Base-by-base conservation (phyloP, 805 yeast species). In the Schizosaccharomyces japonicus region DNA sequence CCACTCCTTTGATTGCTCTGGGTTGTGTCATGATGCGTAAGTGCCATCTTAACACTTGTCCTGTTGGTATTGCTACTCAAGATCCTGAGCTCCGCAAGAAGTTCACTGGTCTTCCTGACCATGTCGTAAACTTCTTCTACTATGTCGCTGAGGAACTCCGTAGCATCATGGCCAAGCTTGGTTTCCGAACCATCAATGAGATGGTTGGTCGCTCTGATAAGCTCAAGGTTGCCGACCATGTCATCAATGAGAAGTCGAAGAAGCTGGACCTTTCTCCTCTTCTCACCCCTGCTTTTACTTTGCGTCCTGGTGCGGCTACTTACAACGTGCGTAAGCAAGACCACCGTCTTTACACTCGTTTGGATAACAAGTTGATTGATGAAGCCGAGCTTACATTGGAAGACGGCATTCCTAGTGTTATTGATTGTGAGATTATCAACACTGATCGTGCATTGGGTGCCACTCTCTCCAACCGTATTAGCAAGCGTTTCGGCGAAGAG, bases 11-110 rank as follows among this genome's bases (percentile, higher is more conserved):
- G 61, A 85, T 87, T 57, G 90, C 95, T 30, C 75, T 87, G 85
- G 96, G 96, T 52, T 87, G 98, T 70, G 80, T 87, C 61, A 78
- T 84, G 82, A 79, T 85, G 80, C 74, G 94, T 66, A 82, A 80
- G 69, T 82, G 95, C 61, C 96, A 87, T 63, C 68, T 81, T 51
- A 81, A 82, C 66, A 75, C 94, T 34, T 87, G 98, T 65, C 95
- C 98, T 27, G 98, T 87, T 46, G 98, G 98, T 66, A 81, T 87
- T 67, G 98, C 98, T 44, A 87, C 98, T 28, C 98, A 90, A 65
- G 96, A 87, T 63, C 95, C 95, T 17, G 82, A 76, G 54, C 71
- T 87, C 55, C 75, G 98, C 66, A 74, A 74, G 65, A 90, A 87
- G 65, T 87, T 87, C 66, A 70, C 73, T 58, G 98, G 98, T 60